Evolutionary conservation across 2,329 filamentous ascomycete species (phyloP).

Genomic region (Blastomyces parvus): DNA sequence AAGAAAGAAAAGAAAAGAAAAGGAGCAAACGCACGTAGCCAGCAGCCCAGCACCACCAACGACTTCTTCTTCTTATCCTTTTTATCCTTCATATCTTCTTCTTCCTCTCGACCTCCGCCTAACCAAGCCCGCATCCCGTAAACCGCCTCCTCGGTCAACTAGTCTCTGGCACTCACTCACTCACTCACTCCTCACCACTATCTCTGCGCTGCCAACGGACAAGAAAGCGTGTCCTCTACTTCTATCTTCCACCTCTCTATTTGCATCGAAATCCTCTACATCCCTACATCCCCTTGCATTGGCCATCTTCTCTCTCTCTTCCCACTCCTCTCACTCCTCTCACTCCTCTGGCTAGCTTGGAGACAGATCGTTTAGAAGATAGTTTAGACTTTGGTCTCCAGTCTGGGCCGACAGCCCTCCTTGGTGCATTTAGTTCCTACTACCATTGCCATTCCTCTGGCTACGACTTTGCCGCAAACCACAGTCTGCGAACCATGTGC

Average conservation of each 20-base stretch:
- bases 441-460: background rate
- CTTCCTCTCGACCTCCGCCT: no score
- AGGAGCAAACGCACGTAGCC: background rate
- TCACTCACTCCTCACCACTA: background rate
- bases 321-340: background rate
- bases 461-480: background rate
- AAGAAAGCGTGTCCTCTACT: no score
- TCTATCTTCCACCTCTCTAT: background rate
- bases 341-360: background rate
- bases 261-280: no score
- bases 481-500: conserved; percentile 1
- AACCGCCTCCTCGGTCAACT: background rate
- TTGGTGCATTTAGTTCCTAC: background rate
- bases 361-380: no score
- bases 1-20: background rate
- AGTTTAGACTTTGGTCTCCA: background rate
- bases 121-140: background rate
- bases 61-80: no score
- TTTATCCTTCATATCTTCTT: no score
- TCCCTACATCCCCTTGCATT: no score
- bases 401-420: background rate
- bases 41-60: background rate
- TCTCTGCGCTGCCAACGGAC: background rate
- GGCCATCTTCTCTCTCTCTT: background rate
- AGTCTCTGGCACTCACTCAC: background rate